Percentiles rank a stretch among this genome's conserved stretches.
These are phyloP conservation scores for Taxillus chinensis DNA, from an alignment of 164 flowering plant genomes.

Conservation along the genomic window DNA sequence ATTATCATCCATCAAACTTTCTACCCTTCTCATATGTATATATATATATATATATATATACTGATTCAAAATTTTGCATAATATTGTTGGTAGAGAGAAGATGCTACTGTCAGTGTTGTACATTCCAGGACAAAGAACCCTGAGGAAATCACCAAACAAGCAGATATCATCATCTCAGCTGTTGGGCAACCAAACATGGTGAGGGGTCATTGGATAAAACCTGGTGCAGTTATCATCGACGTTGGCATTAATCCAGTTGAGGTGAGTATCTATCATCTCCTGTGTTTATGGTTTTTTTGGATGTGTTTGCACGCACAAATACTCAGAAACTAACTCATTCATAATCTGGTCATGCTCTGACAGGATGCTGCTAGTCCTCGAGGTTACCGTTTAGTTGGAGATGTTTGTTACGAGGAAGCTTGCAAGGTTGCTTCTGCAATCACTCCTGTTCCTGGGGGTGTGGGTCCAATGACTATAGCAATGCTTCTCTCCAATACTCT, in stretches of 20 bases:
- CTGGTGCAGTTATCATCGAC: conserved; percentile 87
- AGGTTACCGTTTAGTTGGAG: conserved; percentile 88
- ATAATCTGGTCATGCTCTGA: too few relatives aligned
- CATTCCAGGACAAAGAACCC: conserved; percentile 84
- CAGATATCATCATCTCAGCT: conserved; percentile 88
- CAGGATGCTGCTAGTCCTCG: conserved; percentile 68
- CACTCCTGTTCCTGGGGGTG: conserved; percentile 97
- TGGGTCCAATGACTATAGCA: conserved; percentile 97
- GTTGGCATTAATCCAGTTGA: conserved; percentile 93
- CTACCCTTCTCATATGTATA: neutral
- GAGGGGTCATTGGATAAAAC: conserved; percentile 90
- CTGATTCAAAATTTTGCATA: neutral
- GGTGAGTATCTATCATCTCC: conserved; percentile 29
- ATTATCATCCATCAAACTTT: neutral
- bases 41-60: neutral
- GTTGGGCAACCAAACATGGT: conserved; percentile 86
- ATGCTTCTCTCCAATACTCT: conserved; percentile 95
- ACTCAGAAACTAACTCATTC: too few relatives aligned
- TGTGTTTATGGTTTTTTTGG: neutral
- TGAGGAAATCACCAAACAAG: conserved; percentile 68
- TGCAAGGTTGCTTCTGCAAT: conserved; percentile 79
- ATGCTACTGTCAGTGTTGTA: conserved; percentile 79
- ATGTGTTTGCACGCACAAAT: neutral
- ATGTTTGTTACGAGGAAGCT: conserved; percentile 75
- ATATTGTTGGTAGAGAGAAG: conserved; percentile 60